These are phyloP conservation scores for Pleurotus salmoneostramineus DNA, from an alignment of 768 basidiomycete species.

Conservation along the genomic window DNA sequence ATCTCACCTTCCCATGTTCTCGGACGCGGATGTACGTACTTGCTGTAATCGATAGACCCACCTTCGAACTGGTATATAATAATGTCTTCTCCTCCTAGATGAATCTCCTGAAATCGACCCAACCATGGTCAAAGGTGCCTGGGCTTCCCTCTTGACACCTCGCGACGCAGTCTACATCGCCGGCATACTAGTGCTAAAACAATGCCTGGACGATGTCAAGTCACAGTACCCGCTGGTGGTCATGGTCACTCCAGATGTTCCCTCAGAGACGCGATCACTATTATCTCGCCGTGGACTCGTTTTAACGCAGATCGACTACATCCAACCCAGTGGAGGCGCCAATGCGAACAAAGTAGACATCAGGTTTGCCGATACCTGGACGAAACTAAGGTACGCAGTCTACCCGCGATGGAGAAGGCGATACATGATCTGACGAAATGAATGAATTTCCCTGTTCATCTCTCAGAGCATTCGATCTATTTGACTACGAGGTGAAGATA, in stretches of 20 bases:
- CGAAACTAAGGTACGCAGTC: conserved; percentile 47
- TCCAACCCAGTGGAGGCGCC: conserved; percentile 41
- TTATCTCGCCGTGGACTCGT: conserved; percentile 51
- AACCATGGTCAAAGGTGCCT: conserved; percentile 33
- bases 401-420: neutral
- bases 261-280: conserved; percentile 43
- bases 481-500: conserved; percentile 55
- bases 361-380: conserved; percentile 71
- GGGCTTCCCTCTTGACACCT: conserved; percentile 32
- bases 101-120: neutral
- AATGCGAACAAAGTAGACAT: conserved; percentile 42
- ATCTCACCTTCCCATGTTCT: no score
- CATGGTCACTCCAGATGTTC: conserved; percentile 64
- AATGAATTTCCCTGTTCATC: neutral
- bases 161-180: conserved; percentile 49
- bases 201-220: conserved; percentile 47
- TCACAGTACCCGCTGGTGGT: conserved; percentile 77
- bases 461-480: conserved; percentile 55
- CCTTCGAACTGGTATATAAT: no score
- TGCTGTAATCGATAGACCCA: no score
- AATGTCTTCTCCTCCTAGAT: no score
- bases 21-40: no score
- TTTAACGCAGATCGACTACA: conserved; percentile 51
- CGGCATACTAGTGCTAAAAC: conserved; percentile 57
- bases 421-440: neutral